Conservation (phyloP, 1,139 yeast genomes). For the Hemisphaericaspora lyxosophila region DNA sequence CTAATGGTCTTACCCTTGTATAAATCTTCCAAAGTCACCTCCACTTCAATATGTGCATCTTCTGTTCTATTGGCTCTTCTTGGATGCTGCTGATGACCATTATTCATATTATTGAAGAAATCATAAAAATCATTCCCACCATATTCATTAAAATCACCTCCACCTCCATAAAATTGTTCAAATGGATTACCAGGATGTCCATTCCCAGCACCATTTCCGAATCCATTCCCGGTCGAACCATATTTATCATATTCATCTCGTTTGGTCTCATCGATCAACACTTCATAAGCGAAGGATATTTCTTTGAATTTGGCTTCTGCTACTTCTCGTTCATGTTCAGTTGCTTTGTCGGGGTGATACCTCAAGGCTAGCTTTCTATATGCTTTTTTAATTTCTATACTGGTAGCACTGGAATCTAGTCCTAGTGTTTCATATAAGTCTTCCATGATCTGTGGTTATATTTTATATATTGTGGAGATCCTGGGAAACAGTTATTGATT, state of each 20-base stretch:
- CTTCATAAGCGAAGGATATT: slow-evolving; percentile 75
- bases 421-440: slow-evolving; percentile 70
- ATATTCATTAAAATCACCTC: slow-evolving; percentile 38
- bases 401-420: slow-evolving; percentile 59
- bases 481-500: too few species aligned
- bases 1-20: slow-evolving; percentile 81
- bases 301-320: slow-evolving; percentile 77
- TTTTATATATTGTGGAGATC: not conserved
- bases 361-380: slow-evolving; percentile 71
- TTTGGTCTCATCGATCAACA: slow-evolving; percentile 61
- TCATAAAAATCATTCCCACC: slow-evolving; percentile 70
- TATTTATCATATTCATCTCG: slow-evolving; percentile 58
- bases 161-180: slow-evolving; percentile 36
- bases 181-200: slow-evolving; percentile 40
- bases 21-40: slow-evolving; percentile 70
- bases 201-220: slow-evolving; percentile 8
- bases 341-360: slow-evolving; percentile 80
- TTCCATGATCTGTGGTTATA: too few species aligned
- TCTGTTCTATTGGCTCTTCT: slow-evolving; percentile 40
- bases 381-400: slow-evolving; percentile 70
- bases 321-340: slow-evolving; percentile 60
- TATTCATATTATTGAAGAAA: slow-evolving; percentile 56
- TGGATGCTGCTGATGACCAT: slow-evolving; percentile 15
- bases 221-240: slow-evolving; percentile 38
- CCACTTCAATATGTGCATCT: slow-evolving; percentile 66